Evolutionary conservation across 306 rosid species (phyloP).

Genomic region (Cucurbita moschata): DNA sequence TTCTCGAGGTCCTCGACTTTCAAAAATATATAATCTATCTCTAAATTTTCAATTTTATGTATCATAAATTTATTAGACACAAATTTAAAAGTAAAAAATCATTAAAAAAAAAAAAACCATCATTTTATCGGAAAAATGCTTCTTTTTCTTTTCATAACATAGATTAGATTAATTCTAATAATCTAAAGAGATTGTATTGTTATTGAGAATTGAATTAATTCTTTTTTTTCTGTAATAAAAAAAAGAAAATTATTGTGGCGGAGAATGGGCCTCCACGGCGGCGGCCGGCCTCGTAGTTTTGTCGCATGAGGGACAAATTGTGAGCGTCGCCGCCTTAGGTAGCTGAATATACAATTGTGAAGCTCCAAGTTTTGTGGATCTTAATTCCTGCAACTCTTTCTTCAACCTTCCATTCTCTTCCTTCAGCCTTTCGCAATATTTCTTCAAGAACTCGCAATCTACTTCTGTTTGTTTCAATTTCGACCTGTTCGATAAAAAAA

Average conservation of each 20-base stretch:
- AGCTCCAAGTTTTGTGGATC: conserved; percentile 23
- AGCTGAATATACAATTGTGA: conserved; percentile 23
- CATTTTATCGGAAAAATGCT: not conserved
- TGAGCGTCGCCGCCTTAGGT: conserved; percentile 19
- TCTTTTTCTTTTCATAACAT: not conserved
- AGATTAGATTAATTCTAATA: not conserved
- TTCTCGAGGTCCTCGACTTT: too few species aligned
- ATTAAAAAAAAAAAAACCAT: not conserved
- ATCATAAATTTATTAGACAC: too few species aligned
- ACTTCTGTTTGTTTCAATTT: conserved; percentile 76
- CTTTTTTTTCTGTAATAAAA: not conserved
- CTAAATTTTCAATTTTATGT: too few species aligned
- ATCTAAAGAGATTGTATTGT: not conserved
- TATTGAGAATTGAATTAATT: not conserved
- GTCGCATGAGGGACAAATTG: conserved; percentile 22
- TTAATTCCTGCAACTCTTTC: conserved; percentile 53
- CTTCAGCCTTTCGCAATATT: conserved; percentile 43
- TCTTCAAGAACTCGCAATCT: conserved; percentile 62
- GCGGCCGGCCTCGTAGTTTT: not conserved
- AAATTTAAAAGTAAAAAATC: too few species aligned
- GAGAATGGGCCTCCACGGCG: not conserved
- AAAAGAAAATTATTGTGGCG: not conserved
- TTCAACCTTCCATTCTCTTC: conserved; percentile 62
- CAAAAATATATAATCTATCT: too few species aligned
- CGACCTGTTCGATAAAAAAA: conserved; percentile 24